Base-by-base conservation (phyloP, 768 basidiomycete species). In the Mycena capillaripes region DNA sequence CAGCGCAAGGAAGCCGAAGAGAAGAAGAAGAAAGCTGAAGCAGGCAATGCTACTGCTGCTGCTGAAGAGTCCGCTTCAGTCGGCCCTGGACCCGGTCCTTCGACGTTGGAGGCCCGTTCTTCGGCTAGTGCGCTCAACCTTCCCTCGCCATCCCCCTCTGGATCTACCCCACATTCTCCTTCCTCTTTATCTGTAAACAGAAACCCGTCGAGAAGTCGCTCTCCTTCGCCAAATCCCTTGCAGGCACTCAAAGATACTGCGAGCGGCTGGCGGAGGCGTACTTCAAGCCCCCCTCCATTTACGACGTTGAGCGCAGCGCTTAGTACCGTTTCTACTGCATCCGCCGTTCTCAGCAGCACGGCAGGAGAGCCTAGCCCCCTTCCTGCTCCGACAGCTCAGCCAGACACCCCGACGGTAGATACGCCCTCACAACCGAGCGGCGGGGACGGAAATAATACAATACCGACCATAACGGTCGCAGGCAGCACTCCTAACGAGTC, bases 1-100 rank as follows among this genome's bases (percentile, higher is more conserved):
- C 95, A 96, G 79, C 88, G 91, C 77, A 91, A 90, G 78, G 90
- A 94, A 78, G 88, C 87, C 67, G 92, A 91, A 77, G 90, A 93
- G 80, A 91, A 89, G 81, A 88, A 83, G 77, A 90, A 89, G 82
- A 85, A 84, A 59, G 86, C 80, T 50, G 81, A 79, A 38, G 82
- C 82, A 6, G 82, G 82, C 69, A 85, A 81, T 65, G 80, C 81
- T 36, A 78, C 78, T 34, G 77, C 76, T 42, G 7, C 69, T 27
- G 52, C 52, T 42, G 70, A 71, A 64, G 79, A 76, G 61, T 69
- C 77, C 30, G 80, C 75, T 46, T 77, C 77, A 42, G 70, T 81
- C 60, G 64, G 75, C 38, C 66, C 75, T 34, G 77, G 79, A 52
- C 69, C 81, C 50, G 83, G 81, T 3, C 79, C 84, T 68, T 83